A percentile compares a stretch with the other conserved stretches of the same genome.
These are phyloP conservation scores for Gamarada debralockiae DNA, from an alignment of 495 filamentous ascomycete species.

Conservation along the genomic window DNA sequence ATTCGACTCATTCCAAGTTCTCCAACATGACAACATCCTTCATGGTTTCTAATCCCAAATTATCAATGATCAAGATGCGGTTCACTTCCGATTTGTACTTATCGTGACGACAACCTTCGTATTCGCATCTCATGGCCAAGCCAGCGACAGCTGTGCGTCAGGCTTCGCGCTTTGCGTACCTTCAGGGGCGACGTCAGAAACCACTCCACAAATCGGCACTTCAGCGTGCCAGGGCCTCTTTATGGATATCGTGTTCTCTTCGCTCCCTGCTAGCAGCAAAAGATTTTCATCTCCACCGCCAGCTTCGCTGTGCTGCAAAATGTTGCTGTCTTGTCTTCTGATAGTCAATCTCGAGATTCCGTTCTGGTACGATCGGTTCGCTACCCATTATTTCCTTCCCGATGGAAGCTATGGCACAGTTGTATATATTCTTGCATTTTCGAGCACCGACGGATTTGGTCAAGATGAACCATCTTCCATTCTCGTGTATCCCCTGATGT, in stretches of 20 bases:
- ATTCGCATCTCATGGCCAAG: neutral
- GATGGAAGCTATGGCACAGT: conserved; percentile 37
- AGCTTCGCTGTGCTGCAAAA: conserved; percentile 19
- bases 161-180: conserved; percentile 20
- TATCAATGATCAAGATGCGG: neutral
- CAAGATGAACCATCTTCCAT: too few species aligned
- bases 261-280: conserved; percentile 16
- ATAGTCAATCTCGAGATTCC: conserved; percentile 14
- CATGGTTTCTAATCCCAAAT: neutral
- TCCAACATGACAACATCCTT: too few species aligned
- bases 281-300: neutral
- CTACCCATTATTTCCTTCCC: conserved; percentile 37
- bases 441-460: too few species aligned
- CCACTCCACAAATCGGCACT: conserved; percentile 18
- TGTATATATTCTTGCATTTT: neutral
- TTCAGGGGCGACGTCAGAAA: conserved; percentile 10
- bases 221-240: conserved; percentile 16
- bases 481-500: too few species aligned
- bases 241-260: conserved; percentile 17
- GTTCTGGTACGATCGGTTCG: conserved; percentile 35
- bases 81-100: neutral
- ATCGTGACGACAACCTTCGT: too few species aligned
- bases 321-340: conserved; percentile 11
- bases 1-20: too few species aligned
- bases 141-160: conserved; percentile 3